Conservation (phyloP, 192 early-diverging fungal genomes). For the Backusella psychrophila region DNA sequence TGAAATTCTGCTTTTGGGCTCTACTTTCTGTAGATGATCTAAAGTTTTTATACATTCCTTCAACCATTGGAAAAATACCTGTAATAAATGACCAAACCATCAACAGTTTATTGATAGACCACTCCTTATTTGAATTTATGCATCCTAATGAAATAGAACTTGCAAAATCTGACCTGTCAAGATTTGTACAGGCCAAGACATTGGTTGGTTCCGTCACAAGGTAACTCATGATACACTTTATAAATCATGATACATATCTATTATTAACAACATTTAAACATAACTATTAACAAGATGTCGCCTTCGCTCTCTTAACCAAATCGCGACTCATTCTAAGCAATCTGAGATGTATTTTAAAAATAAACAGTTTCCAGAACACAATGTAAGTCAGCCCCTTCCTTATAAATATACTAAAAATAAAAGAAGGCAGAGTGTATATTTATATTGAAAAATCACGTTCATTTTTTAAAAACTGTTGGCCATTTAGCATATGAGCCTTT, state of each 20-base stretch:
- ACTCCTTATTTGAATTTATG: constrained; percentile 10
- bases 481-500: neutral
- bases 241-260: neutral
- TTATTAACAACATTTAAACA: neutral
- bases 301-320: neutral
- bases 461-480: neutral
- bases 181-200: neutral
- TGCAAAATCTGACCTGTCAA: constrained; percentile 14
- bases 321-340: neutral
- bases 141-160: constrained; percentile 14
- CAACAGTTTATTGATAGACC: neutral
- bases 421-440: neutral
- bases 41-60: constrained; percentile 6
- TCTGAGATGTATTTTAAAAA: constrained; percentile 1
- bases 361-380: neutral
- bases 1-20: constrained; percentile 5
- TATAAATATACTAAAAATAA: neutral
- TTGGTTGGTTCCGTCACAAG: constrained; percentile 9
- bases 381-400: neutral
- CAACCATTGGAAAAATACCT: neutral
- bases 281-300: constrained; percentile 1
- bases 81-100: neutral
- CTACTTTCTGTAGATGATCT: constrained; percentile 1
- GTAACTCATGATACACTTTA: neutral
- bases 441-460: neutral